These are phyloP conservation scores for Phytophthora cryptogea DNA, from an alignment of 352 stramenopile genomes.

Conservation along the genomic window DNA sequence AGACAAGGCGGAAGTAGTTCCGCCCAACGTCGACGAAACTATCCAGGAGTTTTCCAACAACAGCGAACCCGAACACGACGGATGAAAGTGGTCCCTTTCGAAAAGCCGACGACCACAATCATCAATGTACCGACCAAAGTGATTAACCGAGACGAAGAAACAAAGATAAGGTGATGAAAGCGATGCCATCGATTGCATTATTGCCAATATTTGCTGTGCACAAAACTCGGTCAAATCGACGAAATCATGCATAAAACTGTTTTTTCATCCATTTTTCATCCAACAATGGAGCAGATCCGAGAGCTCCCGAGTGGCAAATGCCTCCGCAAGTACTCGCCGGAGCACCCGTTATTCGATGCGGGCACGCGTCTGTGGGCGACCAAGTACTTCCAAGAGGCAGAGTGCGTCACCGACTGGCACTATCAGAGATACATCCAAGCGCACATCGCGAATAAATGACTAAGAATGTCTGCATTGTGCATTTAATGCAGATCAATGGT, in stretches of 20 bases:
- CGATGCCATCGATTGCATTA: background rate
- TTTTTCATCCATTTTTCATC: background rate
- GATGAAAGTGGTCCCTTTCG: background rate
- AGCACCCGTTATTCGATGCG: conserved; percentile 50
- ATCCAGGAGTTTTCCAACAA: background rate
- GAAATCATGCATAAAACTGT: background rate
- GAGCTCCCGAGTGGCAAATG: conserved; percentile 52
- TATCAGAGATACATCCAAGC: too few species aligned
- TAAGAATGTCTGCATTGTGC: conserved; percentile 4
- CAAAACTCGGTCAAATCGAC: background rate
- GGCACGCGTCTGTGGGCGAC: conserved; percentile 45
- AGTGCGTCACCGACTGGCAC: conserved; percentile 9
- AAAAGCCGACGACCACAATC: background rate
- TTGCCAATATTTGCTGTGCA: background rate
- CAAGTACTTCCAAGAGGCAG: conserved; percentile 52
- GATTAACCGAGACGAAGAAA: background rate
- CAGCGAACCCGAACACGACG: background rate
- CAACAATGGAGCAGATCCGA: conserved; percentile 36
- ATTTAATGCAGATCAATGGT: conserved; percentile 28
- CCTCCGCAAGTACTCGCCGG: conserved; percentile 52
- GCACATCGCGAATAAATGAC: background rate
- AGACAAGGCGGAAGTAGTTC: conserved; percentile 6
- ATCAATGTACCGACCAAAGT: background rate
- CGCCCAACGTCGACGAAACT: background rate
- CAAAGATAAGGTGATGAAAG: background rate